Base-by-base conservation (phyloP, 2,329 filamentous ascomycete species). In the Verticillium zaregamsianum region DNA sequence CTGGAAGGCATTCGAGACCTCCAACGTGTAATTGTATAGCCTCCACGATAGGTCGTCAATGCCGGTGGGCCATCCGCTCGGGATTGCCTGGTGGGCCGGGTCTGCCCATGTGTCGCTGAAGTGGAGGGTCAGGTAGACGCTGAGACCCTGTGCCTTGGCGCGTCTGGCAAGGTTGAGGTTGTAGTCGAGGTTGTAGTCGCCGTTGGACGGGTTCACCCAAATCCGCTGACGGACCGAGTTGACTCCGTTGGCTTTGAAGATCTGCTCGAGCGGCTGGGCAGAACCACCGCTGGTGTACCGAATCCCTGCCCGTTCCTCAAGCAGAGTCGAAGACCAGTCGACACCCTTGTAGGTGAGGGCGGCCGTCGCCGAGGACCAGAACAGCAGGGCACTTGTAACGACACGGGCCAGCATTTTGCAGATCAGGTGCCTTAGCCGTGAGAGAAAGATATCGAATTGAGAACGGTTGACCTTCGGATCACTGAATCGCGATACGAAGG, bases 21-120 rank as follows among this genome's bases (percentile, higher is more conserved):
- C 78, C 5, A 82, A 73, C 0, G 89, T 92, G 73, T 92, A 91
- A 73, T 89, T 87, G 75, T 90, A 90, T 12, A 91, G 72, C 68
- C 83, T 77, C 79, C 81, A 85, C 2, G 86, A 70, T 1, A 92
- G 78, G 59, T 83, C 79, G 33, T 83, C 81, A 59, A 89, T 81
- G 61, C 78, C 79, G 0, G 80, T 81, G 0, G 85, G 83, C 89
- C 89, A 92, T 12, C 85, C 87, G 0, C 81, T 78, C 0, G 89
- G 89, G 5, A 83, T 86, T 1, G 73, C 76, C 71, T 92, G 89
- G 61, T 90, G 74, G 2, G 72, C 77, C 0, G 89, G 88, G 67
- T 91, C 89, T 0, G 89, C 89, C 89, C 88, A 91, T 1, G 84
- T 89, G 73, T 91, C 87, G 71, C 83, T 86, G 67, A 85, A 86